Percentiles rank a stretch among this genome's conserved stretches.
These are phyloP conservation scores for Aegilops bicornis DNA, from an alignment of 176 grass and related monocot species.

Conservation along the genomic window DNA sequence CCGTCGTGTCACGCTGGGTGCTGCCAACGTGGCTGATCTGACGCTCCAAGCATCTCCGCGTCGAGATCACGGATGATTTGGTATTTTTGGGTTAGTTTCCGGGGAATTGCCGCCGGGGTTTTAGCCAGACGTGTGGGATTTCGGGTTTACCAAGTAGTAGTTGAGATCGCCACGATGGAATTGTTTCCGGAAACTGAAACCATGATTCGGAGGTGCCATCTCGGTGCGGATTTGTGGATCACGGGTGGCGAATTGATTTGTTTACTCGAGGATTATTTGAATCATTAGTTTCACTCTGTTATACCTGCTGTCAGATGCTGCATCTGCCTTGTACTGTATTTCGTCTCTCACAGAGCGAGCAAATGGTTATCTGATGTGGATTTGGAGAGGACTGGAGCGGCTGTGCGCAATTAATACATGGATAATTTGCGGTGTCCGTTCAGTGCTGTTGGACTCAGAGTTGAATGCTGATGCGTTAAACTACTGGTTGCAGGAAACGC, in stretches of 20 bases:
- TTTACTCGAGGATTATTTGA: not conserved
- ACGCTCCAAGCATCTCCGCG: not conserved
- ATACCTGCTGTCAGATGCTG: not conserved
- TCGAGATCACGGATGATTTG: not conserved
- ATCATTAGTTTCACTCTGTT: not conserved
- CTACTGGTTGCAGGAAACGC: constrained; percentile 62
- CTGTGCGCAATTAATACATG: not conserved
- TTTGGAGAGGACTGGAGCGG: not conserved
- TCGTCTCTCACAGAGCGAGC: not conserved
- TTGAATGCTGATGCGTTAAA: not conserved
- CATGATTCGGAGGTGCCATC: not conserved
- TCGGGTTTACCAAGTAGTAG: not conserved
- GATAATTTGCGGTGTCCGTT: constrained; percentile 8
- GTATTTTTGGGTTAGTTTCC: not conserved
- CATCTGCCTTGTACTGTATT: not conserved
- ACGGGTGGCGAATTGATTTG: not conserved
- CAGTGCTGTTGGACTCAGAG: not conserved
- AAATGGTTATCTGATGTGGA: not conserved
- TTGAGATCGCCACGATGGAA: not conserved
- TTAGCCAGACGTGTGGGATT: not conserved
- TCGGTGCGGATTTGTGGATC: not conserved
- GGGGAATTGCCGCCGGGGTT: not conserved
- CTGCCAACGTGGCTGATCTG: not conserved
- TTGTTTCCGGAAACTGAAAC: not conserved
- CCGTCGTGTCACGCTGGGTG: not conserved